Evolutionary conservation across 148 eudicot species (phyloP), one percentile per base, ranked within the genome.

Genomic region (Limonium bicolor): DNA sequence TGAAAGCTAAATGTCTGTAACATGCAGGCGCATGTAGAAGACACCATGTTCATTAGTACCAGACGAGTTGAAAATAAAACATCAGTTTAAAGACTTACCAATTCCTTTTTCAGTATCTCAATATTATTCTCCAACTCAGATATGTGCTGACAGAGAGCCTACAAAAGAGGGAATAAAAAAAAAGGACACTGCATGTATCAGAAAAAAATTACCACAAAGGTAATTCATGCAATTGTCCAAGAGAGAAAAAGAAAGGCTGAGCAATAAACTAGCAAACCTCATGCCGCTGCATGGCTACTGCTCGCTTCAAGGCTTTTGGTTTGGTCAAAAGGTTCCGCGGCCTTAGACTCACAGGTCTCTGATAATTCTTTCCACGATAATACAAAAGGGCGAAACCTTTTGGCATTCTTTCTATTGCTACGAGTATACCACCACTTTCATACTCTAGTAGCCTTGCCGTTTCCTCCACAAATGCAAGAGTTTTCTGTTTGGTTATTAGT

Each of bases 311-410:
- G 51, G 97, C 97, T 53, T 85, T 80, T 35, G 87, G 78, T 67
- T 90, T 90, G 38, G 93, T 80, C 48, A 85, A 73, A 55, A 90
- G 84, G 63, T 78, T 90, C 56, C 87, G 64, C 22, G 97, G 97
- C 61, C 95, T 84, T 30, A 90, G 29, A 62, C 69, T 76, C 41
- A 90, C 59, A 32, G 97, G 97, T 50, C 97, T 74, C 31, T 69
- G 74, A 60, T 90, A 90, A 58, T 90, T 90, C 75, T 90, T 90
- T 32, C 97, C 97, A 24, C 95, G 95, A 56, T 90, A 90, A 65
- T 77, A 90, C 56, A 90, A 77, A 35, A 90, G 55, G 50, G 83
- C 84, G 71, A 72, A 70, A 55, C 97, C 97, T 76, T 90, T 90
- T 45, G 95, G 82, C 18, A 90, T 77, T 46, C 80, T 65, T 47